phyloP scores from a whole-genome alignment of 805 yeast species.

The Starmerella apicola region DNA sequence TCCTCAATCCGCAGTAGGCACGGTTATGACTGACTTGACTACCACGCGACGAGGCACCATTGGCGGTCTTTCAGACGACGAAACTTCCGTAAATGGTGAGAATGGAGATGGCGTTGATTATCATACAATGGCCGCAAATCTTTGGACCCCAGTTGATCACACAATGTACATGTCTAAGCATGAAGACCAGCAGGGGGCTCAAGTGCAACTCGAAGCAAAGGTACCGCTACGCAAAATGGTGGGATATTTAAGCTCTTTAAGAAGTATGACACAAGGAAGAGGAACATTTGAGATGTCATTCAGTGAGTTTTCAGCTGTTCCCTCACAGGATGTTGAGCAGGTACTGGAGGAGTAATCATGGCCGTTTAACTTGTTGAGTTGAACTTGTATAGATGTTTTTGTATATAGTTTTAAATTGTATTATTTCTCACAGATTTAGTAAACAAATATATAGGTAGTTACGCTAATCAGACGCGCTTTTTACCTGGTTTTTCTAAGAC shows the following conservation, averaged over 20 bases:
- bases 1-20: slow-evolving; percentile 56
- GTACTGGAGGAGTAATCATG: too few relatives aligned
- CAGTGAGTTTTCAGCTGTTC: slow-evolving; percentile 57
- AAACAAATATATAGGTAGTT: too few relatives aligned
- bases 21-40: slow-evolving; percentile 72
- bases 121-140: slow-evolving; percentile 36
- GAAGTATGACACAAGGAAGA: slow-evolving; percentile 83
- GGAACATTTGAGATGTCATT: slow-evolving; percentile 73
- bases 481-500: too few relatives aligned
- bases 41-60: slow-evolving; percentile 68
- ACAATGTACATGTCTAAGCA: slow-evolving; percentile 33
- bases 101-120: slow-evolving; percentile 13
- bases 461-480: too few relatives aligned
- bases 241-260: slow-evolving; percentile 64
- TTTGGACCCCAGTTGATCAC: slow-evolving; percentile 34
- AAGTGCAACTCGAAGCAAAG: slow-evolving; percentile 46
- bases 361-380: too few relatives aligned
- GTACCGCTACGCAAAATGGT: slow-evolving; percentile 85
- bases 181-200: slow-evolving; percentile 19
- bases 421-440: too few relatives aligned
- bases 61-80: slow-evolving; percentile 56
- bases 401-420: too few relatives aligned
- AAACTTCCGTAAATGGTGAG: slow-evolving; percentile 13
- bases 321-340: slow-evolving; percentile 36
- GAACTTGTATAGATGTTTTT: too few relatives aligned